phyloP scores from a whole-genome alignment of 2,329 filamentous ascomycete genomes.

The Colletotrichum sublineola region DNA sequence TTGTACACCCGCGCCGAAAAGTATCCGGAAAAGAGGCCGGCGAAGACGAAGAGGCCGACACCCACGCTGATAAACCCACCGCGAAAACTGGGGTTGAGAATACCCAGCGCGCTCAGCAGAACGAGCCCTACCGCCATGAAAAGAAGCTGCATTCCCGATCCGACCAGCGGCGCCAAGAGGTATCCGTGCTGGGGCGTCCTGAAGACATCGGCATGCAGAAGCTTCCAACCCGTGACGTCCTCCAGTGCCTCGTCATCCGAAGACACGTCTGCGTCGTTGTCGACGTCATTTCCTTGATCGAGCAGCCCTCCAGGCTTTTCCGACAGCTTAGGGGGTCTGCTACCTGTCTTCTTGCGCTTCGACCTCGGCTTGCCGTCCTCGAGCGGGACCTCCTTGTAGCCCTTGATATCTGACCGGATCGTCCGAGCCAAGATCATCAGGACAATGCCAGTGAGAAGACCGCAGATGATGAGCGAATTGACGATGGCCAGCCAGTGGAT shows the following conservation, averaged over 20 bases:
- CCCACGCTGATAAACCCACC: constrained; percentile 90
- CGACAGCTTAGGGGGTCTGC: constrained; percentile 43
- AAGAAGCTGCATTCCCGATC: constrained; percentile 87
- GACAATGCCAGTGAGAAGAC: constrained; percentile 81
- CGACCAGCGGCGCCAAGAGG: constrained; percentile 83
- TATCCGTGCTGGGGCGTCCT: constrained; percentile 77
- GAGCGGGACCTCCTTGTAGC: constrained; percentile 73
- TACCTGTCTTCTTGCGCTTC: constrained; percentile 63
- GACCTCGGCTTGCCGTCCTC: constrained; percentile 75
- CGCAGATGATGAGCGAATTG: constrained; percentile 88
- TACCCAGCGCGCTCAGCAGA: constrained; percentile 78
- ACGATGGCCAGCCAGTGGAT: constrained; percentile 92
- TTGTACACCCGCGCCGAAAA: constrained; percentile 87
- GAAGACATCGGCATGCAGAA: constrained; percentile 91
- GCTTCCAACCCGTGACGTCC: constrained; percentile 89
- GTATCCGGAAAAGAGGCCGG: constrained; percentile 87
- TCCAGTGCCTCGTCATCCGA: constrained; percentile 82
- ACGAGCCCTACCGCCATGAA: constrained; percentile 84
- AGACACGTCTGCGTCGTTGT: constrained; percentile 66
- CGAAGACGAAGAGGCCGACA: constrained; percentile 85
- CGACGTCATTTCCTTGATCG: constrained; percentile 68
- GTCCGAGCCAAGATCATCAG: constrained; percentile 86
- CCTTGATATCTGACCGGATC: constrained; percentile 82
- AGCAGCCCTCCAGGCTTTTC: constrained; percentile 72
- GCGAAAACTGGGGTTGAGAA: constrained; percentile 89